A percentile compares a stretch with the other conserved stretches of the same genome.
phyloP scores from a whole-genome alignment of 2,329 filamentous ascomycete genomes.

The Colletotrichum scovillei region DNA sequence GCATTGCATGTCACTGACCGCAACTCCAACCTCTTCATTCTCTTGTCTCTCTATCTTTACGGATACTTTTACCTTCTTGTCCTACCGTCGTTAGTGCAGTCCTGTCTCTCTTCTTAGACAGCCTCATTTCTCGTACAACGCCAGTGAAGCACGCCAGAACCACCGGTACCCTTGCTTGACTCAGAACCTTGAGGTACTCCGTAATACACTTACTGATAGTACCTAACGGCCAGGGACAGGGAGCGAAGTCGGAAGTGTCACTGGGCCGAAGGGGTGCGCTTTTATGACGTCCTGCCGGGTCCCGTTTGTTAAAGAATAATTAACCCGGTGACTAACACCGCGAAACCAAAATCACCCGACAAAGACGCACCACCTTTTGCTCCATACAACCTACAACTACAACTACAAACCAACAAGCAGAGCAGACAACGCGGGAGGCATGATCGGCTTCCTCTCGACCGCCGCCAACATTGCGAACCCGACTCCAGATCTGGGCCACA shows the following conservation, averaged over 20 bases:
- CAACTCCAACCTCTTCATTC: constrained; percentile 21
- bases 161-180: constrained; percentile 29
- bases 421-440: constrained; percentile 14
- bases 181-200: not conserved
- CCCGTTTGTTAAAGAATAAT: constrained; percentile 29
- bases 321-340: constrained; percentile 33
- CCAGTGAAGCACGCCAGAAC: not conserved
- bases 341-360: constrained; percentile 26
- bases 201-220: not conserved
- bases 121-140: constrained; percentile 13
- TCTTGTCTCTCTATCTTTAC: not conserved
- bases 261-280: not conserved
- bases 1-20: constrained; percentile 24
- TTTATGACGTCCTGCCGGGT: constrained; percentile 31
- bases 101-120: constrained; percentile 3
- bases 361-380: constrained; percentile 1
- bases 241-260: constrained; percentile 24
- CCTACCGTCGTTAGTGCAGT: not conserved
- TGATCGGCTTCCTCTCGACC: constrained; percentile 12
- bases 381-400: not conserved
- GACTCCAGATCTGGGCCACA: constrained; percentile 38
- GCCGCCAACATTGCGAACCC: constrained; percentile 30
- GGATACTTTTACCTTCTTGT: too few species aligned
- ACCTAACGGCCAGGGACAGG: constrained; percentile 11
- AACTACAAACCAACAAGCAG: not conserved